Conservation (phyloP, 1,139 yeast genomes). For the Candida glucosophila region DNA sequence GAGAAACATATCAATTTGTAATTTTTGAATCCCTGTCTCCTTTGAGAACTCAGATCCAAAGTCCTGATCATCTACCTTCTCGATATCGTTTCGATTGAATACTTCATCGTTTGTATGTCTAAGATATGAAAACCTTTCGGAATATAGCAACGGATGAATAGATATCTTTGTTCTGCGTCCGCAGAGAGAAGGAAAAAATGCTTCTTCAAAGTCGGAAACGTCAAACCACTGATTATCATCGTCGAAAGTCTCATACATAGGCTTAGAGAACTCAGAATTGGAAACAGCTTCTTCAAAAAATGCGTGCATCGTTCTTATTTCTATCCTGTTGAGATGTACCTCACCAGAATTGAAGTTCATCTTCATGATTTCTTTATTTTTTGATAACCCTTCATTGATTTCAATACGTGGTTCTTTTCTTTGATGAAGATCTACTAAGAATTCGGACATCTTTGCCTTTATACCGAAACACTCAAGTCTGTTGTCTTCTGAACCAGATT, state of each 20-base stretch:
- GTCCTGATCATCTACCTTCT: constrained; percentile 23
- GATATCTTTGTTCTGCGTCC: constrained; percentile 14
- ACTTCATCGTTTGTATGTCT: constrained; percentile 23
- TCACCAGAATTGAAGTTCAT: constrained; percentile 40
- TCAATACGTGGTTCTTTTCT: constrained; percentile 29
- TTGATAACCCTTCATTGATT: constrained; percentile 22
- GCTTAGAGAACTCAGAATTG: constrained; percentile 5
- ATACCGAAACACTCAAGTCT: constrained; percentile 30
- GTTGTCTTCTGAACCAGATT: constrained; percentile 14
- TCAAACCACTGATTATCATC: constrained; percentile 35
- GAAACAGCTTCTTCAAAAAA: constrained; percentile 18
- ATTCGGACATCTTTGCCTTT: constrained; percentile 31
- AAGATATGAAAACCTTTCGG: constrained; percentile 30
- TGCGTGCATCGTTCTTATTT: constrained; percentile 28
- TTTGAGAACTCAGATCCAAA: constrained; percentile 24
- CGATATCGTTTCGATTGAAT: neutral
- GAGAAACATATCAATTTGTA: constrained; percentile 19
- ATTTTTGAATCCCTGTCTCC: constrained; percentile 17
- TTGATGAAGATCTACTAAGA: constrained; percentile 39
- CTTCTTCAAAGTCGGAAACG: constrained; percentile 33
- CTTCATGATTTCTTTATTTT: constrained; percentile 25
- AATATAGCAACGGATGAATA: constrained; percentile 27
- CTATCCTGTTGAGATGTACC: constrained; percentile 31
- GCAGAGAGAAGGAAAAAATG: constrained; percentile 20
- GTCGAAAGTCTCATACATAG: constrained; percentile 15